Conservation (phyloP, 768 basidiomycete genomes). For the Mycena indigotica region DNA sequence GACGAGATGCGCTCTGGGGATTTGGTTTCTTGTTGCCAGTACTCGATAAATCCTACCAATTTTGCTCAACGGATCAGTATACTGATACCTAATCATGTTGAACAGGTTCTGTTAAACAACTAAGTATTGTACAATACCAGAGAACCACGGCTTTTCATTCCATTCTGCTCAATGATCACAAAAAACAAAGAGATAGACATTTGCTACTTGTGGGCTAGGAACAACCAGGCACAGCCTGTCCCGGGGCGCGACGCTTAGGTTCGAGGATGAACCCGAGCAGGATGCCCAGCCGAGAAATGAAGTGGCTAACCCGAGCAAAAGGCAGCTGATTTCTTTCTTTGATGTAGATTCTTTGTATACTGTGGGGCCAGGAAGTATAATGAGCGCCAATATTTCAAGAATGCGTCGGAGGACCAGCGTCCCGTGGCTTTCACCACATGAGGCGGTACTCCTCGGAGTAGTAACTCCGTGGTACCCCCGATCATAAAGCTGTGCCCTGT, state of each 20-base stretch:
- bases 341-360: background rate
- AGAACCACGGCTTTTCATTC: too few species aligned
- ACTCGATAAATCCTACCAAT: too few species aligned
- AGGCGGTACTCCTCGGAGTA: slow-evolving; percentile 3
- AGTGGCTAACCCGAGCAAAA: background rate
- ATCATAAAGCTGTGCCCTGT: slow-evolving; percentile 7
- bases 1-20: too few species aligned
- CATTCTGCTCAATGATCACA: too few species aligned
- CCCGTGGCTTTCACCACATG: slow-evolving; percentile 1
- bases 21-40: too few species aligned
- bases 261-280: background rate
- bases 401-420: background rate
- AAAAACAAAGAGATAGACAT: too few species aligned
- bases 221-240: background rate
- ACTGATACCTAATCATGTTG: too few species aligned
- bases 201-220: too few species aligned
- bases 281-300: background rate
- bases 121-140: too few species aligned
- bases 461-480: slow-evolving; percentile 6
- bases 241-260: background rate
- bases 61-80: too few species aligned
- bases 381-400: background rate
- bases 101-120: too few species aligned
- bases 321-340: background rate
- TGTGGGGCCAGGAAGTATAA: background rate